Base-by-base conservation (phyloP, 1,284 basidiomycete genomes). In the Xanthoconium separans region DNA sequence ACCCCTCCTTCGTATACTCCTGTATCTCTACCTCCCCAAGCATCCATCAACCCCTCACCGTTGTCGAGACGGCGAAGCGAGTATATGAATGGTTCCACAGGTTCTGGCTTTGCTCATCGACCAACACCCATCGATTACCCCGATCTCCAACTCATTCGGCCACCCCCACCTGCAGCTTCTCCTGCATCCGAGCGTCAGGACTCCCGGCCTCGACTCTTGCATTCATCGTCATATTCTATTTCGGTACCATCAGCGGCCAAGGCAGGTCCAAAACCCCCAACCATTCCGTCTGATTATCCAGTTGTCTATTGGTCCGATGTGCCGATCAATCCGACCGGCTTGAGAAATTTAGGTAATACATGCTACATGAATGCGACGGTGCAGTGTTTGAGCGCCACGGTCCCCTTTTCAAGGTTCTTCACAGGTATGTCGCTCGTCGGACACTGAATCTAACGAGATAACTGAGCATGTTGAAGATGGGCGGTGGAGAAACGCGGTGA, bases 291-390 rank as follows among this genome's bases (percentile, higher is more conserved):
- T n/a, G 82, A 85, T 49, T 92, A 89, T 68, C 84, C 85, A 11
- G 83, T 92, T 20, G 77, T 77, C 10, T 94, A 90, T 69, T 95
- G 93, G 93, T 70, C 77, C 16, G 89, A 93, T 68, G 76, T 82
- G 41, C 80, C 87, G 60, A 82, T 95, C 55, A 92, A 91, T 16
- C 83, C 89, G 36, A 89, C 89, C 0, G 96, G 96, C 3, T 71
- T 99, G 69, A 95, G 94, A 80, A 99, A 99, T 71, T 71, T 99
- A 56, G 97, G 96, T 33, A 98, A 99, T 71, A 99, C 97, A 1
- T 99, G 96, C 72, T 99, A 98, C 71, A 98, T 99, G 95, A 99
- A 98, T 71, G 92, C 95, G 30, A 95, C 95, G 5, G 84, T 99
- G 22, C 96, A 99, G 73, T 99, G 96, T 71, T 75, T 99, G 65